Conservation (phyloP, 306 rosid genomes). For the Vigna reflexopilosa region DNA sequence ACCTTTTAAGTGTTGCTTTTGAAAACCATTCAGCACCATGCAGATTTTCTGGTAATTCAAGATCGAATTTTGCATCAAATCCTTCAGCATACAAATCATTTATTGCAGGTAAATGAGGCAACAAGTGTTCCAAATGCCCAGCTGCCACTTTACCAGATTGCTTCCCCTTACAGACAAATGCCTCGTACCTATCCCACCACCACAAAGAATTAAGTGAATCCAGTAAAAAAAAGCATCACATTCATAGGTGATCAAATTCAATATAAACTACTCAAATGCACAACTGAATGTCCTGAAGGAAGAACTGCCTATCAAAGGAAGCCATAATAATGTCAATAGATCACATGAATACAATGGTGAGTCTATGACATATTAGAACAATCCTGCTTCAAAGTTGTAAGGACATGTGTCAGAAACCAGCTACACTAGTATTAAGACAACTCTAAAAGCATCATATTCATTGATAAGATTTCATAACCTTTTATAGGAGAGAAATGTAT, state of each 20-base stretch:
- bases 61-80: constrained; percentile 63
- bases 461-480: constrained; percentile 25
- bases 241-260: constrained; percentile 23
- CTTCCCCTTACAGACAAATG: constrained; percentile 57
- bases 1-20: constrained; percentile 83
- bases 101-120: constrained; percentile 72
- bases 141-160: constrained; percentile 61
- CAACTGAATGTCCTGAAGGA: constrained; percentile 27
- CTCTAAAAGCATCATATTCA: constrained; percentile 15
- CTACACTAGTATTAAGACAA: constrained; percentile 14
- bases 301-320: constrained; percentile 11
- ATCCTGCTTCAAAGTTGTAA: constrained; percentile 27
- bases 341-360: neutral
- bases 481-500: neutral
- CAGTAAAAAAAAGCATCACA: constrained; percentile 30
- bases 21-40: constrained; percentile 79
- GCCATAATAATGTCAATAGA: neutral
- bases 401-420: constrained; percentile 14
- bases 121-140: constrained; percentile 71
- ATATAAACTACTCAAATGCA: constrained; percentile 30
- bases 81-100: constrained; percentile 64
- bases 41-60: constrained; percentile 62
- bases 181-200: constrained; percentile 70
- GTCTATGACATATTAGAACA: constrained; percentile 16
- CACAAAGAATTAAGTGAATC: constrained; percentile 34